Conservation (phyloP, 805 yeast species). For the Cyberlindnera americana region DNA sequence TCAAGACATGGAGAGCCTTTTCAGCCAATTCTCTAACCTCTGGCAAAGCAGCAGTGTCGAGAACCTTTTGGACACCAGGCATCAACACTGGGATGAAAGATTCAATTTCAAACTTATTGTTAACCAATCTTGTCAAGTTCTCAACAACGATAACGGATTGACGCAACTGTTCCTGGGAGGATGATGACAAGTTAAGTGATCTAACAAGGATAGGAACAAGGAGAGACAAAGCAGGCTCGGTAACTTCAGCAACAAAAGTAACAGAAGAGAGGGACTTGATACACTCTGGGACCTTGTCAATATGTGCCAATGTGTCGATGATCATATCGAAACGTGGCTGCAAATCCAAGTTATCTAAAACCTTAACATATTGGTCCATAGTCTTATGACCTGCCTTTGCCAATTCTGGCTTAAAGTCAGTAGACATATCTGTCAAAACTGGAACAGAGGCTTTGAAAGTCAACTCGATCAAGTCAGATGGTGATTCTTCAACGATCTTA, state of each 20-base stretch:
- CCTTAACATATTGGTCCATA: conserved; percentile 66
- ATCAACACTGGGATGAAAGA: conserved; percentile 76
- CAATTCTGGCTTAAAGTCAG: conserved; percentile 95
- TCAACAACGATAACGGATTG: conserved; percentile 96
- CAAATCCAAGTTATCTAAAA: conserved; percentile 89
- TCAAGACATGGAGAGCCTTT: conserved; percentile 78
- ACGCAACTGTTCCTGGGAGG: conserved; percentile 94
- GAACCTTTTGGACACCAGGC: conserved; percentile 91
- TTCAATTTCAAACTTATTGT: conserved; percentile 89
- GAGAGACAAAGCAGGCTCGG: conserved; percentile 89
- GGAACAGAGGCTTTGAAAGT: conserved; percentile 80
- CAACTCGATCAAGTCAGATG: conserved; percentile 80
- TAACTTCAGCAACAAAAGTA: conserved; percentile 97
- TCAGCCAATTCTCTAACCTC: conserved; percentile 93
- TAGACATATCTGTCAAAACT: conserved; percentile 79
- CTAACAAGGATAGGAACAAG: conserved; percentile 90
- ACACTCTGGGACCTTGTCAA: conserved; percentile 82
- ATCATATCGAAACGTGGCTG: conserved; percentile 80
- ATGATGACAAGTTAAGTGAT: conserved; percentile 75
- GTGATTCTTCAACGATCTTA: conserved; percentile 70
- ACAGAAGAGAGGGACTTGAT: conserved; percentile 87
- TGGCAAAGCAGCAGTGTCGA: conserved; percentile 87
- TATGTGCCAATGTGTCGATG: conserved; percentile 87
- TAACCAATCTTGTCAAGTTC: conserved; percentile 91
- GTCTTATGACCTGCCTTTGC: conserved; percentile 79